A percentile compares a stretch with the other conserved stretches of the same genome.
These are phyloP conservation scores for Cordyceps fumosorosea DNA, from an alignment of 2,329 filamentous ascomycete genomes.

Conservation along the genomic window DNA sequence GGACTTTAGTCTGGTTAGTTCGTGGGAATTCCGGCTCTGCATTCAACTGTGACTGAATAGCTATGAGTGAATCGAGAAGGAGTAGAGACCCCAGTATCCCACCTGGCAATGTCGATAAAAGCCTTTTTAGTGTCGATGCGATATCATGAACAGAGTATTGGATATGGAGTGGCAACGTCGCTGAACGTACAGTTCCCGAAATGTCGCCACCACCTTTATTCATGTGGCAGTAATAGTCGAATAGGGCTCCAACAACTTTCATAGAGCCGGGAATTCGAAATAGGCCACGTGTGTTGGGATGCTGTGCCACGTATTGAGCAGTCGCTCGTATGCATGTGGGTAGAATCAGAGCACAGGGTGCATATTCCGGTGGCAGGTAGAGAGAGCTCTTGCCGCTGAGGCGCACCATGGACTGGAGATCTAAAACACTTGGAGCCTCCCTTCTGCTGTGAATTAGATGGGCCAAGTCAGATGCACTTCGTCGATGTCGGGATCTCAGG, in stretches of 20 bases:
- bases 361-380: slow-evolving; percentile 53
- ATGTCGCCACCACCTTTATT: slow-evolving; percentile 43
- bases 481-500: slow-evolving; percentile 32
- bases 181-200: slow-evolving; percentile 50
- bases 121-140: slow-evolving; percentile 59
- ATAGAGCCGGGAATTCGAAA: slow-evolving; percentile 58
- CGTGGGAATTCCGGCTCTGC: slow-evolving; percentile 44
- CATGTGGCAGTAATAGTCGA: slow-evolving; percentile 54
- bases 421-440: slow-evolving; percentile 42
- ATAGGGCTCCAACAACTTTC: slow-evolving; percentile 49
- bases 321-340: slow-evolving; percentile 62
- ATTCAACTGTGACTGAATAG: slow-evolving; percentile 51
- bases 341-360: slow-evolving; percentile 49
- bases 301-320: slow-evolving; percentile 55
- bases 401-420: slow-evolving; percentile 53
- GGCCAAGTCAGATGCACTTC: slow-evolving; percentile 51
- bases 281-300: slow-evolving; percentile 49
- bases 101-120: slow-evolving; percentile 57
- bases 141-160: slow-evolving; percentile 56
- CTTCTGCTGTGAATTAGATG: slow-evolving; percentile 36
- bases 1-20: slow-evolving; percentile 49
- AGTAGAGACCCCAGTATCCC: slow-evolving; percentile 58
- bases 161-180: slow-evolving; percentile 55
- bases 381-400: slow-evolving; percentile 57
- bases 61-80: slow-evolving; percentile 56